phyloP scores from a whole-genome alignment of 2,329 filamentous ascomycete genomes.

The Stachybotrys echinatus region DNA sequence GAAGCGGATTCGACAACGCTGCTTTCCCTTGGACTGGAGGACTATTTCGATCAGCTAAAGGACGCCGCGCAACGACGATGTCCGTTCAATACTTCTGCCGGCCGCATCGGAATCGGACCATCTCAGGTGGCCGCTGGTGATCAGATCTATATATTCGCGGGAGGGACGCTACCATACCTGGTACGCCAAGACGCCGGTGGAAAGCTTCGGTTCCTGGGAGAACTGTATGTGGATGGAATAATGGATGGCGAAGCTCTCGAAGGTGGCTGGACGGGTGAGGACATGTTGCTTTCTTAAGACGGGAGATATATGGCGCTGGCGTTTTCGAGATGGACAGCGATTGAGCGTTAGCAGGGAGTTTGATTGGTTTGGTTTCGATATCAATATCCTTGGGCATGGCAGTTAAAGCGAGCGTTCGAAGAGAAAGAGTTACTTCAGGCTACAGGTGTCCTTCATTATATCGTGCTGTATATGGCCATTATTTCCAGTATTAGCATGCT shows the following conservation, averaged over 20 bases:
- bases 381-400: no score
- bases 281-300: background rate
- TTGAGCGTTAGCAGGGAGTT: no score
- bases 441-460: no score
- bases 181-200: background rate
- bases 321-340: no score
- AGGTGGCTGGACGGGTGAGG: background rate
- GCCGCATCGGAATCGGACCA: conserved; percentile 2
- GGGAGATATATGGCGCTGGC: no score
- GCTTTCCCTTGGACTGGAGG: background rate
- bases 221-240: conserved; percentile 1
- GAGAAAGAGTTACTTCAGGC: no score
- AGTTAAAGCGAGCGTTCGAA: no score
- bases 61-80: conserved; percentile 1
- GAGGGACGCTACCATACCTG: background rate
- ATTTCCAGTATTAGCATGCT: no score
- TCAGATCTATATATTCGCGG: conserved; percentile 1
- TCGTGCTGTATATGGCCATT: no score
- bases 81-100: background rate
- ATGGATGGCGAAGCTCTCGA: conserved; percentile 4
- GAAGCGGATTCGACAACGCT: background rate
- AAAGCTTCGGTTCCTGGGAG: conserved; percentile 1
- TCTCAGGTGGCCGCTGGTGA: conserved; percentile 2
- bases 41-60: conserved; percentile 2
- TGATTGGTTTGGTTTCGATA: no score